Evolutionary conservation across 768 basidiomycete genomes (phyloP).

Genomic region (Boletellus emodensis): DNA sequence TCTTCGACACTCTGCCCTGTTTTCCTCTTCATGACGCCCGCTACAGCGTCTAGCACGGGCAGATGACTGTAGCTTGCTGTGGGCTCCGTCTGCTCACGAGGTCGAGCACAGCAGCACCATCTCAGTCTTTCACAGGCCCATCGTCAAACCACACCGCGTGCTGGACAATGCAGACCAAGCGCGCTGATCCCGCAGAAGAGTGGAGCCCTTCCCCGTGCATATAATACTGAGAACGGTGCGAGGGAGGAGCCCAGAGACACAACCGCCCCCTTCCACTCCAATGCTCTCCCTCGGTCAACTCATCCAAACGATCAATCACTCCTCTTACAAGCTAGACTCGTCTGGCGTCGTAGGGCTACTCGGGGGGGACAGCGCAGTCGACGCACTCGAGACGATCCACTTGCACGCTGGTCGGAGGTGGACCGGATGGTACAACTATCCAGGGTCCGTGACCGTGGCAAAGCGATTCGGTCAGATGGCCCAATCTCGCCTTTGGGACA

Average conservation of each 20-base stretch:
- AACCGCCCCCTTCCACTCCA: not conserved
- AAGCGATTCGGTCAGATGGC: conserved; percentile 32
- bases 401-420: conserved; percentile 27
- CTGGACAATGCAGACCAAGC: not conserved
- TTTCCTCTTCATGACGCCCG: too few species aligned
- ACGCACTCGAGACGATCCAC: conserved; percentile 33
- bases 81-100: not conserved
- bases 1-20: too few species aligned
- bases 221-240: conserved; percentile 3
- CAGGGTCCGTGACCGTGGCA: conserved; percentile 30
- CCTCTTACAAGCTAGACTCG: conserved; percentile 21
- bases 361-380: conserved; percentile 30
- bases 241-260: not conserved
- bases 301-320: conserved; percentile 8
- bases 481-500: conserved; percentile 25
- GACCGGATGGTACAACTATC: conserved; percentile 37
- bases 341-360: conserved; percentile 32
- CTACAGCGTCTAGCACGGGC: too few species aligned
- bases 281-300: conserved; percentile 16
- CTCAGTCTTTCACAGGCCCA: not conserved
- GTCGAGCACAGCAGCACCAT: not conserved
- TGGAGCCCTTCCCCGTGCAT: not conserved
- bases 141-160: not conserved
- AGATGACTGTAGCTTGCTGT: too few species aligned
- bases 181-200: not conserved